phyloP scores from a whole-genome alignment of 1,284 basidiomycete genomes.

The Trichosporon sp. region DNA sequence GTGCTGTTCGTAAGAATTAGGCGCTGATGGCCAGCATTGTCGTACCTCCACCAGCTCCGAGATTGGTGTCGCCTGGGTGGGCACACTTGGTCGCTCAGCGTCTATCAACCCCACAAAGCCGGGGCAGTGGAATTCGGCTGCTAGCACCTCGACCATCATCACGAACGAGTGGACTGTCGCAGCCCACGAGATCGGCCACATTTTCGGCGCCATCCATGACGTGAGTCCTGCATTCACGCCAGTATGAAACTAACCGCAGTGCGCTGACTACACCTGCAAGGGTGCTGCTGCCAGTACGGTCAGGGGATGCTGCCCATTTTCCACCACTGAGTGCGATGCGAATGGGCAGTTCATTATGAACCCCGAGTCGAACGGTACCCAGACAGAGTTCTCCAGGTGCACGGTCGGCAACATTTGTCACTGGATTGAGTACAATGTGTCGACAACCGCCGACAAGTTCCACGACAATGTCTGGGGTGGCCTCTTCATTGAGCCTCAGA shows the following conservation, averaged over 20 bases:
- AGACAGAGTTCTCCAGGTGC: constrained; percentile 70
- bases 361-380: constrained; percentile 61
- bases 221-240: constrained; percentile 50
- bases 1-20: constrained; percentile 35
- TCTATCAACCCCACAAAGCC: constrained; percentile 48
- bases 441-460: not conserved
- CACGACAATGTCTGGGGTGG: not conserved
- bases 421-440: constrained; percentile 28
- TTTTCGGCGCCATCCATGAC: constrained; percentile 74
- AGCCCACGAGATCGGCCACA: constrained; percentile 70
- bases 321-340: constrained; percentile 60
- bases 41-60: constrained; percentile 49
- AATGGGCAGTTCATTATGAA: constrained; percentile 70
- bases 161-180: constrained; percentile 63
- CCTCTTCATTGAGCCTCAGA: constrained; percentile 4
- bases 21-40: constrained; percentile 10
- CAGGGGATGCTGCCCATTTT: constrained; percentile 65
- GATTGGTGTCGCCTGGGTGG: constrained; percentile 87
- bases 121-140: constrained; percentile 64
- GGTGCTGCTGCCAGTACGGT: constrained; percentile 11
- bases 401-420: constrained; percentile 79
- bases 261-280: constrained; percentile 39
- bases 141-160: constrained; percentile 70
- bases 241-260: constrained; percentile 49
- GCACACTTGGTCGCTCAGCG: constrained; percentile 61